Percentiles rank a stretch among this genome's conserved stretches.
phyloP scores from a whole-genome alignment of 768 basidiomycete species.

The Boletus pseudopeckii region DNA sequence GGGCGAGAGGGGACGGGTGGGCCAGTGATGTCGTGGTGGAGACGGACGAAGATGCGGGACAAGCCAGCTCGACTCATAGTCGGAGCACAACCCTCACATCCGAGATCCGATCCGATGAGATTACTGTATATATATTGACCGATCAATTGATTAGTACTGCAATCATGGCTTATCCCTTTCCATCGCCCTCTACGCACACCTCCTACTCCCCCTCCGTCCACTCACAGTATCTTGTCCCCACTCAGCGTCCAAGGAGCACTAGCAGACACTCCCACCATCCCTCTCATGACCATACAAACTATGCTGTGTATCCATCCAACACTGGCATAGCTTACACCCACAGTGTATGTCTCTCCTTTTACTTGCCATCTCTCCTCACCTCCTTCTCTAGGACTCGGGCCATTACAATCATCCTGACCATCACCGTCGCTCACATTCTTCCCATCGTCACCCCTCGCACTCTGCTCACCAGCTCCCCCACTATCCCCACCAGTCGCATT shows the following conservation, averaged over 20 bases:
- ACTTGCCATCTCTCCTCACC: neutral
- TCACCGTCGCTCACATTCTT: slow-evolving; percentile 9
- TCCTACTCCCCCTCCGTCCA: neutral
- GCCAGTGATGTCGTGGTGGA: slow-evolving; percentile 12
- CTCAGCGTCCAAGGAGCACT: slow-evolving; percentile 8
- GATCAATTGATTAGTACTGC: neutral
- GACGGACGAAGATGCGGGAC: slow-evolving; percentile 14
- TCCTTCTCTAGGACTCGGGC: slow-evolving; percentile 13
- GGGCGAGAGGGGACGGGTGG: slow-evolving; percentile 18
- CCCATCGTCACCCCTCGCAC: slow-evolving; percentile 16
- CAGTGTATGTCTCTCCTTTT: slow-evolving; percentile 11
- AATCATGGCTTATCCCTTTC: slow-evolving; percentile 26
- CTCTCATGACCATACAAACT: slow-evolving; percentile 3
- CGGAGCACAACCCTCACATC: neutral
- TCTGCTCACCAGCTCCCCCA: slow-evolving; percentile 18
- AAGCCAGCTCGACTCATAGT: neutral
- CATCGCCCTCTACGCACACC: slow-evolving; percentile 5
- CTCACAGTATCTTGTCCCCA: slow-evolving; percentile 4
- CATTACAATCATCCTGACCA: slow-evolving; percentile 16
- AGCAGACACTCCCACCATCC: slow-evolving; percentile 18
- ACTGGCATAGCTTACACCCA: slow-evolving; percentile 5
- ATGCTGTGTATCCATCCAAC: neutral
- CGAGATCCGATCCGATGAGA: slow-evolving; percentile 17
- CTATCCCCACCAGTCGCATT: slow-evolving; percentile 4
- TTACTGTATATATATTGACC: neutral